Base-by-base conservation (phyloP, 495 filamentous ascomycete species). In the Tuber melanosporum region DNA sequence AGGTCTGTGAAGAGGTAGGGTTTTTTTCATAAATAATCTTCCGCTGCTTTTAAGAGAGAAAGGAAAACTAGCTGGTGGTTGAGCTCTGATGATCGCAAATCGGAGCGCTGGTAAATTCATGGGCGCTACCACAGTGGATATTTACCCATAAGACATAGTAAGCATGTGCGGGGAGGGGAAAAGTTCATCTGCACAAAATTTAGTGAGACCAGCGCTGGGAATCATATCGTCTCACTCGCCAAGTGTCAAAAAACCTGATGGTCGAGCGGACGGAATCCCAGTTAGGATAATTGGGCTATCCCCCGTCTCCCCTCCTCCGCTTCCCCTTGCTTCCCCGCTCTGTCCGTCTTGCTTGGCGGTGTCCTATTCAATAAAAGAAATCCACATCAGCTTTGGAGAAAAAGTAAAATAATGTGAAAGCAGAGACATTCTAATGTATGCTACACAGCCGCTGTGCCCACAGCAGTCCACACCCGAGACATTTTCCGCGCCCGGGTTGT, bases 311-410 rank as follows among this genome's bases (percentile, higher is more conserved):
- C 22, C 26, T 26, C 57, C 7, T 49, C 26, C n/a, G 5, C 5
- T 66, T 36, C 17, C 26, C 32, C 26, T 66, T 66, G 14, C 57
- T 66, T 66, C 32, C 57, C 26, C 57, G 26, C 57, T 36, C 26
- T 36, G 57, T 32, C 15, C 14, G 15, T 26, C 57, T 66, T 62
- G 52, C 52, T 62, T 66, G 57, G 57, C 57, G 12, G 26, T 8
- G n/a, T 66, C 57, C 32, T 26, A n/a, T 66, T 66, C 57, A 36
- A 66, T 66, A 66, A 14, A 26, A 66, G 57, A 66, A 66, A 66
- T 66, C 26, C 57, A 66, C 57, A 66, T 66, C 57, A 66, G 26
- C 57, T 32, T 19, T 36, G 26, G 57, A 36, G 57, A 36, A 17
- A 66, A 57, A 36, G 32, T 66, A 36, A 66, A 66, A 17, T 66